Conservation (phyloP, 208 protist genomes). For the Herpetomonas samuelpessoai region DNA sequence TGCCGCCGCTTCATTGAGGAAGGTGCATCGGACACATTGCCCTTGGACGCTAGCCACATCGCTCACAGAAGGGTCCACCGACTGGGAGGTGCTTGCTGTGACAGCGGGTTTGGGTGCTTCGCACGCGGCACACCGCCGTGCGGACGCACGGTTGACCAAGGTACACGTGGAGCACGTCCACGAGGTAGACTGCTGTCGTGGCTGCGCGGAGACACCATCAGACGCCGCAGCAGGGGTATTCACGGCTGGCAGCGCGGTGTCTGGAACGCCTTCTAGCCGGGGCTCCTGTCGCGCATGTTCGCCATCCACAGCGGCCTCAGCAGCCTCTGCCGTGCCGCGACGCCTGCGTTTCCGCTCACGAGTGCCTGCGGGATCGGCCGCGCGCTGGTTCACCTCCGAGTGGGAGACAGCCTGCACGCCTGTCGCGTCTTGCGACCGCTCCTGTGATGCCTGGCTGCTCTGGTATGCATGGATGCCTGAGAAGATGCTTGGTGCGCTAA, state of each 20-base stretch:
- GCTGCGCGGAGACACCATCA: too few relatives aligned
- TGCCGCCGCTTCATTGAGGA: background rate
- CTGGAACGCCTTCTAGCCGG: too few relatives aligned
- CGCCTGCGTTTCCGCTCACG: background rate
- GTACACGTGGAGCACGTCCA: constrained; percentile 32
- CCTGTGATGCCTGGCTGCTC: background rate
- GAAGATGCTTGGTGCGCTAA: constrained; percentile 35
- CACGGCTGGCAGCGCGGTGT: too few relatives aligned
- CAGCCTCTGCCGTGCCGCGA: too few relatives aligned
- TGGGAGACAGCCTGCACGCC: background rate
- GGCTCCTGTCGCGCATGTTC: too few relatives aligned
- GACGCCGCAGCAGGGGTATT: too few relatives aligned
- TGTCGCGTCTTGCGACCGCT: background rate
- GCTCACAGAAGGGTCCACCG: too few relatives aligned
- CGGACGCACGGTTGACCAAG: constrained; percentile 13
- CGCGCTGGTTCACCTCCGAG: background rate
- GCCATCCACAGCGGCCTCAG: too few relatives aligned
- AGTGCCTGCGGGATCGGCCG: background rate
- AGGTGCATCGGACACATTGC: constrained; percentile 7
- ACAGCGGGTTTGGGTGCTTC: background rate
- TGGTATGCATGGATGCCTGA: constrained; percentile 28
- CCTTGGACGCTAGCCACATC: too few relatives aligned
- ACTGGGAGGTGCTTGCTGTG: too few relatives aligned
- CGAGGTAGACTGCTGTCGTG: too few relatives aligned
- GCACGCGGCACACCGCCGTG: background rate